A percentile compares a stretch with the other conserved stretches of the same genome.
phyloP scores from a whole-genome alignment of 768 basidiomycete genomes.

The Trametes cubensis region DNA sequence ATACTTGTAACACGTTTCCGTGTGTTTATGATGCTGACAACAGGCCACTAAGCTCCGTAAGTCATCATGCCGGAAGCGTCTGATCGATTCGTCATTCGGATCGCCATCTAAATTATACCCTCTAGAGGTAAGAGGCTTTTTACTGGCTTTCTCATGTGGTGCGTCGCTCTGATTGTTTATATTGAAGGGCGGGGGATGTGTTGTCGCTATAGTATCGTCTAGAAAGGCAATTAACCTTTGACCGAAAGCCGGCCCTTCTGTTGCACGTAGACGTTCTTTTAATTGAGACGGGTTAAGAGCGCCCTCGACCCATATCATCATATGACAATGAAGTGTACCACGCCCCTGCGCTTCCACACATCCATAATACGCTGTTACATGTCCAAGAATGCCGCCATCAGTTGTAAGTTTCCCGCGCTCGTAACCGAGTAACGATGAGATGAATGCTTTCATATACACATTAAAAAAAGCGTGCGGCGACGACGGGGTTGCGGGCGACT shows the following conservation, averaged over 20 bases:
- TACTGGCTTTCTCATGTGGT: too few species aligned
- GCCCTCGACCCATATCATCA: slow-evolving; percentile 1
- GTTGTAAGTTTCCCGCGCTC: neutral
- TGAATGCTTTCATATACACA: slow-evolving; percentile 41
- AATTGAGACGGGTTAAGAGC: neutral
- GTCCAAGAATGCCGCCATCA: slow-evolving; percentile 39
- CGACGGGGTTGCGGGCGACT: slow-evolving; percentile 43
- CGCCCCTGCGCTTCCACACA: neutral
- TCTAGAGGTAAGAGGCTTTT: too few species aligned
- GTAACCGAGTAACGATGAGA: slow-evolving; percentile 13
- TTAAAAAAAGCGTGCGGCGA: slow-evolving; percentile 47
- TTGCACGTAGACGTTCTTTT: neutral
- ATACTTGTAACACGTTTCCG: slow-evolving; percentile 43
- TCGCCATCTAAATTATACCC: too few species aligned
- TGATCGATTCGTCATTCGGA: neutral
- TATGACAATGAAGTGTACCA: neutral
- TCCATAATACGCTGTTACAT: slow-evolving; percentile 42
- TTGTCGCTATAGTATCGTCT: neutral
- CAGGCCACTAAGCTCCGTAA: neutral
- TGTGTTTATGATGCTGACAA: slow-evolving; percentile 40
- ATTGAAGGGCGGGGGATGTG: too few species aligned
- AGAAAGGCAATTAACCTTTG: neutral
- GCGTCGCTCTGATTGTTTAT: too few species aligned
- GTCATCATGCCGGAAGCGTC: neutral
- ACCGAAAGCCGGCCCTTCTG: neutral